These are phyloP conservation scores for Ramularia endophylla DNA, from an alignment of 2,329 filamentous ascomycete genomes.

Conservation along the genomic window DNA sequence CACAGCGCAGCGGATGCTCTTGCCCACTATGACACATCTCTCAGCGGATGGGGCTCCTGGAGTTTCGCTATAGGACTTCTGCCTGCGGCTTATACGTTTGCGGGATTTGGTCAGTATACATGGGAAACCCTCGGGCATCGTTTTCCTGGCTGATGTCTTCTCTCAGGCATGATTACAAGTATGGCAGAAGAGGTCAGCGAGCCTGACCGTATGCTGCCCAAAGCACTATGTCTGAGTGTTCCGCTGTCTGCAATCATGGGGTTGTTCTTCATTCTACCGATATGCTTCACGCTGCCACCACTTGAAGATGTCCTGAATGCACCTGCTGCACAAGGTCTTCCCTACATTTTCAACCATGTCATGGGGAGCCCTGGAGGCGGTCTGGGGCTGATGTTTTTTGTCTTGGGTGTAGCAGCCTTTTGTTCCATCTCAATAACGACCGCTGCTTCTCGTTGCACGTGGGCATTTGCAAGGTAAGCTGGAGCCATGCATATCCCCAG, in stretches of 20 bases:
- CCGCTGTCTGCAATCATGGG: constrained; percentile 50
- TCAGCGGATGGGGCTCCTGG: constrained; percentile 54
- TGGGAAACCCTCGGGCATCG: too few species aligned
- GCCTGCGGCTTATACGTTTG: constrained; percentile 33
- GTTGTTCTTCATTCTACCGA: constrained; percentile 40
- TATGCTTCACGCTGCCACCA: constrained; percentile 46
- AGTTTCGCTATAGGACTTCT: constrained; percentile 58
- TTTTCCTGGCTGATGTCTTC: too few species aligned
- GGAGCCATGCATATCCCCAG: constrained; percentile 8
- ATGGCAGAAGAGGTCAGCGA: constrained; percentile 7
- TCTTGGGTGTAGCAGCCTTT: constrained; percentile 46
- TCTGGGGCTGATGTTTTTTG: constrained; percentile 43
- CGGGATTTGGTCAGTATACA: constrained; percentile 53
- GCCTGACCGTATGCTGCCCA: constrained; percentile 1
- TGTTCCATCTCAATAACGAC: constrained; percentile 49
- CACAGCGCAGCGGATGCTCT: constrained; percentile 48
- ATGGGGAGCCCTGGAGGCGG: constrained; percentile 45
- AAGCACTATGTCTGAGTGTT: constrained; percentile 31
- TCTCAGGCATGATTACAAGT: constrained; percentile 53
- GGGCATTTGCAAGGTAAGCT: constrained; percentile 37
- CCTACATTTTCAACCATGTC: constrained; percentile 45
- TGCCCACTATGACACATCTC: constrained; percentile 50
- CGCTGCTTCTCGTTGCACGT: constrained; percentile 43
- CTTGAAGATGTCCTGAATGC: constrained; percentile 40
- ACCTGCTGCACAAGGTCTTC: constrained; percentile 44